A percentile compares a stretch with the other conserved stretches of the same genome.
Conservation (phyloP, 2,329 filamentous ascomycete species). For the Orbilia quercus region DNA sequence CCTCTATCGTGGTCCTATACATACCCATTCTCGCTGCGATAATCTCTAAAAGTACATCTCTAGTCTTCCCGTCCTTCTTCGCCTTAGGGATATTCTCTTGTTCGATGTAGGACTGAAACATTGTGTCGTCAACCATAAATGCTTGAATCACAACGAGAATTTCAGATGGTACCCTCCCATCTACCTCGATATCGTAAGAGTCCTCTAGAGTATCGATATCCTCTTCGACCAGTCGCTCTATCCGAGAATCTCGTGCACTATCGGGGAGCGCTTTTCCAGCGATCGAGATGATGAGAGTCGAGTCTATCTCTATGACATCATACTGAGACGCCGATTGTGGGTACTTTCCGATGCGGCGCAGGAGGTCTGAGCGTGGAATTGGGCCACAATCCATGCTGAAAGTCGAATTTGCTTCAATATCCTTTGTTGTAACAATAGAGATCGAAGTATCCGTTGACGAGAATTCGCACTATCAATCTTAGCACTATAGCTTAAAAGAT, state of each 20-base stretch:
- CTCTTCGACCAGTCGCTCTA: conserved; percentile 62
- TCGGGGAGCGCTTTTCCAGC: conserved; percentile 55
- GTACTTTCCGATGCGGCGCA: conserved; percentile 88
- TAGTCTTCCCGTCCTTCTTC: conserved; percentile 45
- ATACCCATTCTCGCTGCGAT: conserved; percentile 61
- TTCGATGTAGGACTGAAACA: conserved; percentile 28
- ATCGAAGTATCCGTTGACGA: conserved; percentile 68
- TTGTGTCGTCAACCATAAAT: conserved; percentile 38
- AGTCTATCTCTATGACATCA: conserved; percentile 83
- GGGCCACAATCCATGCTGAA: conserved; percentile 91
- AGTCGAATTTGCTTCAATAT: conserved; percentile 77
- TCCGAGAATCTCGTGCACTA: conserved; percentile 64
- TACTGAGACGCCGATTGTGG: conserved; percentile 79
- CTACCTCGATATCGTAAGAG: conserved; percentile 73
- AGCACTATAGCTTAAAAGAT: conserved; percentile 13
- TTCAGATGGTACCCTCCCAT: conserved; percentile 61
- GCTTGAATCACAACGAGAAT: conserved; percentile 45
- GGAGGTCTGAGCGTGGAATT: conserved; percentile 81
- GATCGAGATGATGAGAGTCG: conserved; percentile 68
- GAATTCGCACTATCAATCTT: conserved; percentile 42
- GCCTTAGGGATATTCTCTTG: conserved; percentile 49
- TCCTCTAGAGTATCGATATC: conserved; percentile 75
- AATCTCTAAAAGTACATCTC: conserved; percentile 61
- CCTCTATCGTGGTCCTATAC: conserved; percentile 24
- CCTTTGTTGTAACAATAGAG: conserved; percentile 76